Conservation (phyloP, 1,284 basidiomycete genomes). For the Volvariella volvacea region DNA sequence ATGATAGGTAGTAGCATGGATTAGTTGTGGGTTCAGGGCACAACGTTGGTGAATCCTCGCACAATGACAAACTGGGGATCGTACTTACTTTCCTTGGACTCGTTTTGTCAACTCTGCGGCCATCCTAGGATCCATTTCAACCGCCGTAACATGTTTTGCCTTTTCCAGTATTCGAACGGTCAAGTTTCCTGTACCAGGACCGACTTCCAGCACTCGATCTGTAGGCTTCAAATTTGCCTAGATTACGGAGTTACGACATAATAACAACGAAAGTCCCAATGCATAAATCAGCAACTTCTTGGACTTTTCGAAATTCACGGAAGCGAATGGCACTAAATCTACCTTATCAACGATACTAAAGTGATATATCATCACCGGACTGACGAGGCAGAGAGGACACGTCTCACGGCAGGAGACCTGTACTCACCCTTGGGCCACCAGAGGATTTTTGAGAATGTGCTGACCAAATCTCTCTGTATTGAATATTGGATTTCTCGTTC, state of each 20-base stretch:
- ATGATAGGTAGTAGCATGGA: no score
- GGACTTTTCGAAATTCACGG: no score
- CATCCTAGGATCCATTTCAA: conserved; percentile 99
- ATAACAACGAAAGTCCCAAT: no score
- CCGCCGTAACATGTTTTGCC: conserved; percentile 87
- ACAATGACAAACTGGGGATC: no score
- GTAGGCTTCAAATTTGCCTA: conserved; percentile 91
- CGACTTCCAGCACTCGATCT: conserved; percentile 95
- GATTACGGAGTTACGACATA: not conserved
- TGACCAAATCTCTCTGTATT: conserved; percentile 94
- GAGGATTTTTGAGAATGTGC: conserved; percentile 94
- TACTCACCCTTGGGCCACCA: conserved; percentile 79
- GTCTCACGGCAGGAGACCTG: no score
- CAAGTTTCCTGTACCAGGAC: conserved; percentile 97
- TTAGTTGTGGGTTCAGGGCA: no score
- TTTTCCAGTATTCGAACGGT: conserved; percentile 93
- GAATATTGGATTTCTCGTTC: conserved; percentile 77
- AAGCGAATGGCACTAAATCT: conserved; percentile 7
- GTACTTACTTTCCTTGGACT: conserved; percentile 96
- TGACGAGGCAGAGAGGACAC: no score
- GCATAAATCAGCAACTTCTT: no score
- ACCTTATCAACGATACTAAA: conserved; percentile 40
- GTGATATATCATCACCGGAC: not conserved
- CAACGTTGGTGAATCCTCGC: no score
- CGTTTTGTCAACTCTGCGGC: conserved; percentile 96